phyloP scores from a whole-genome alignment of 441 rosid species.

The Geranium incanum region DNA sequence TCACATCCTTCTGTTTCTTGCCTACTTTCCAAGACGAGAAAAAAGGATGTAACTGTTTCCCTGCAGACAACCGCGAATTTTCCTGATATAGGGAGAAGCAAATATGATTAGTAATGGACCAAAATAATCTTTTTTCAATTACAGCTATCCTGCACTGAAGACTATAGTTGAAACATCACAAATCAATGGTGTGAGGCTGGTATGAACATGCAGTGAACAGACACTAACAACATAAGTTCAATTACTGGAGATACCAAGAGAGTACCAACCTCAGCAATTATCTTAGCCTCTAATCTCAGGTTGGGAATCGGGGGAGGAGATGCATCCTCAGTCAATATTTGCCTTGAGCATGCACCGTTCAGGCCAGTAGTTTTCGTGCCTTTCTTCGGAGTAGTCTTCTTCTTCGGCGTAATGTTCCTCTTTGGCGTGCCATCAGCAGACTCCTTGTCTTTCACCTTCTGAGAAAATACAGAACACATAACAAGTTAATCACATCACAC shows the following conservation, averaged over 20 bases:
- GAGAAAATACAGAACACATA: slow-evolving; percentile 8
- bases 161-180: not conserved
- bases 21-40: slow-evolving; percentile 49
- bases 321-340: slow-evolving; percentile 21
- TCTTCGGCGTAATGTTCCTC: slow-evolving; percentile 13
- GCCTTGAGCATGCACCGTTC: slow-evolving; percentile 15
- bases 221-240: not conserved
- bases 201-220: not conserved
- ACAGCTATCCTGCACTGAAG: not conserved
- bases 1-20: slow-evolving; percentile 41
- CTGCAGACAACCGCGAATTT: slow-evolving; percentile 53
- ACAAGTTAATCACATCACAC: not conserved
- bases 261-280: slow-evolving; percentile 56
- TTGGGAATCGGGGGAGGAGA: slow-evolving; percentile 45
- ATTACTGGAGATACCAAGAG: not conserved
- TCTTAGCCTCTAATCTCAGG: slow-evolving; percentile 69
- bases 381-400: slow-evolving; percentile 40
- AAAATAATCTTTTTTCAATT: not conserved
- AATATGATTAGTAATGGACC: slow-evolving; percentile 10
- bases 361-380: slow-evolving; percentile 29
- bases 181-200: not conserved
- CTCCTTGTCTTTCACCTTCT: slow-evolving; percentile 35
- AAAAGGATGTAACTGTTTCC: slow-evolving; percentile 79
- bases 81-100: slow-evolving; percentile 48
- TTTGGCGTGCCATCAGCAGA: slow-evolving; percentile 40